Conservation (phyloP, 768 basidiomycete genomes). For the Mycena albidolilacea region DNA sequence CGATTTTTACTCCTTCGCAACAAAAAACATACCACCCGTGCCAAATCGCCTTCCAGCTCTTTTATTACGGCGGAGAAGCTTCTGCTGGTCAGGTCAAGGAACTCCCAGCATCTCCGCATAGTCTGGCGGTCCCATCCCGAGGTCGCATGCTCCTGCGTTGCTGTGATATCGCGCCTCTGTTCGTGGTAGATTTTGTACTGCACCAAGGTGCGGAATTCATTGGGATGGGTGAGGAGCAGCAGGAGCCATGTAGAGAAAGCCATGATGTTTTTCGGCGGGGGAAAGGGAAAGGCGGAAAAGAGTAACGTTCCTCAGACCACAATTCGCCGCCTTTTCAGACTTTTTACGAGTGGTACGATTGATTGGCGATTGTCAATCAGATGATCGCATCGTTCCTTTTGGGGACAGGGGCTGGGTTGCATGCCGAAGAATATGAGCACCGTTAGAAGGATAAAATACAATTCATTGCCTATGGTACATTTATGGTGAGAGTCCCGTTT, state of each 20-base stretch:
- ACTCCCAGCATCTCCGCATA: conserved; percentile 93
- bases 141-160: conserved; percentile 77
- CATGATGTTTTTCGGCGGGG: conserved; percentile 54
- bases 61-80: conserved; percentile 96
- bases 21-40: conserved; percentile 80
- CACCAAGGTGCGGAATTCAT: conserved; percentile 86
- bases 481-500: not conserved
- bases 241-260: conserved; percentile 72
- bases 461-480: not conserved
- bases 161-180: conserved; percentile 85
- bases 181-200: conserved; percentile 91
- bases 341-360: too few species aligned
- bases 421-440: too few species aligned
- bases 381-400: too few species aligned
- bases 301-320: conserved; percentile 13
- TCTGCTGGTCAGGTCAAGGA: conserved; percentile 90
- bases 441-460: too few species aligned
- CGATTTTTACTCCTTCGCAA: not conserved
- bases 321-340: not conserved
- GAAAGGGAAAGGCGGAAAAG: not conserved
- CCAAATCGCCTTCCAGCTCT: conserved; percentile 95
- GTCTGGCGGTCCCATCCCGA: conserved; percentile 89
- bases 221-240: conserved; percentile 82
- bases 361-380: too few species aligned
- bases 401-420: not conserved